Conservation (phyloP, 1,139 yeast species). For the Zhuliangozyma parablackwelliae region DNA sequence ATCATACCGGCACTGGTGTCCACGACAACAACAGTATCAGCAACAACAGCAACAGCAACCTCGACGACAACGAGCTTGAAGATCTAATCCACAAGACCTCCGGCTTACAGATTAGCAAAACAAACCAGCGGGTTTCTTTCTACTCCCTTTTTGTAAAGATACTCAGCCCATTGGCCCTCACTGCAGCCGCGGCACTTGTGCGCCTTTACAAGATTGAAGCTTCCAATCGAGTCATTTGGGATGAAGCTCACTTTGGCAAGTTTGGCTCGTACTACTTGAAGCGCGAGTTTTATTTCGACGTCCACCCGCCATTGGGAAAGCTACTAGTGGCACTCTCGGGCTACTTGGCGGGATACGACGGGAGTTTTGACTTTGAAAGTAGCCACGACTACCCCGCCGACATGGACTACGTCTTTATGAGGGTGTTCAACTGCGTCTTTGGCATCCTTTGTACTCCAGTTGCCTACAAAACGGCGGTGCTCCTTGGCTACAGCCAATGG, state of each 20-base stretch:
- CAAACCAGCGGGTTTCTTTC: conserved; percentile 2
- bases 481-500: conserved; percentile 40
- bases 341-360: conserved; percentile 64
- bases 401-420: conserved; percentile 54
- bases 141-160: conserved; percentile 14
- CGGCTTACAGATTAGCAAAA: conserved; percentile 15
- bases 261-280: conserved; percentile 60
- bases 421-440: conserved; percentile 62
- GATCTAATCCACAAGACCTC: conserved; percentile 25
- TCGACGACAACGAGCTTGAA: conserved; percentile 18
- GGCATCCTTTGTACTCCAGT: conserved; percentile 62
- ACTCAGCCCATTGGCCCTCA: conserved; percentile 35
- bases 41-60: not conserved
- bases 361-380: conserved; percentile 61
- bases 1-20: too few species aligned
- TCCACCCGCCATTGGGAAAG: conserved; percentile 77
- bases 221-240: conserved; percentile 80
- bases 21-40: too few species aligned
- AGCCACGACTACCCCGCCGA: conserved; percentile 53
- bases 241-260: conserved; percentile 85
- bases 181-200: conserved; percentile 59
- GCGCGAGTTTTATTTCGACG: conserved; percentile 70
- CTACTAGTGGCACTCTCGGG: conserved; percentile 66
- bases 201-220: conserved; percentile 65
- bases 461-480: conserved; percentile 56